Conservation (phyloP, 192 early-diverging fungal species). For the Funneliformis geosporum region DNA sequence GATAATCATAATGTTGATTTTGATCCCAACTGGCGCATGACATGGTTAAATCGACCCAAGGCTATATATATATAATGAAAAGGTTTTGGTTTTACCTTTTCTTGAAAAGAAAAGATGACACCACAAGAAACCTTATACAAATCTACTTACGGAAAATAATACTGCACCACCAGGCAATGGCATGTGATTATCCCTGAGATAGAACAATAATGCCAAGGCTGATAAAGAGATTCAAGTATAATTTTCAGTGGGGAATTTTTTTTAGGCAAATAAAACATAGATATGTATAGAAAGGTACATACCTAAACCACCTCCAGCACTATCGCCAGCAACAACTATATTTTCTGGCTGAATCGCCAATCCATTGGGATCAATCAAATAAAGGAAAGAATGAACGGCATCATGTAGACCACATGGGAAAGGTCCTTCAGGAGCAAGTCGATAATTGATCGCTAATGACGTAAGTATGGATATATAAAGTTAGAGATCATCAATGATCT, state of each 20-base stretch:
- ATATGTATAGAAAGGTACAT: constrained; percentile 2
- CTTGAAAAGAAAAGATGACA: background rate
- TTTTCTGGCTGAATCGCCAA: constrained; percentile 57
- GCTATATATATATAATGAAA: constrained; percentile 38
- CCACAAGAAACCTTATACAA: background rate
- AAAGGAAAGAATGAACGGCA: constrained; percentile 54
- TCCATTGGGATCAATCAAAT: constrained; percentile 48
- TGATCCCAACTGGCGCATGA: constrained; percentile 51
- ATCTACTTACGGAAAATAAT: constrained; percentile 62
- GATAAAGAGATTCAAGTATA: background rate
- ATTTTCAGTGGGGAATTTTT: background rate
- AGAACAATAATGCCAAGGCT: constrained; percentile 58
- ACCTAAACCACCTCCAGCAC: constrained; percentile 69
- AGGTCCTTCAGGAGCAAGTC: constrained; percentile 45
- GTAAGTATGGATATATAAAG: background rate
- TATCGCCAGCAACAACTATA: constrained; percentile 68
- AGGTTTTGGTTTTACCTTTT: background rate
- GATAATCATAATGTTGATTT: constrained; percentile 42
- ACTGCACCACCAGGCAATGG: constrained; percentile 53
- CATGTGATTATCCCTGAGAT: constrained; percentile 57
- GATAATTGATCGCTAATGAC: constrained; percentile 42
- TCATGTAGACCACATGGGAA: constrained; percentile 69
- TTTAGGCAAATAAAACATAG: background rate
- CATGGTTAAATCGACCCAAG: constrained; percentile 59
- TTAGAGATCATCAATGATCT: background rate